phyloP scores from a whole-genome alignment of 1,284 basidiomycete genomes.

The Thecaphora thlaspeos region DNA sequence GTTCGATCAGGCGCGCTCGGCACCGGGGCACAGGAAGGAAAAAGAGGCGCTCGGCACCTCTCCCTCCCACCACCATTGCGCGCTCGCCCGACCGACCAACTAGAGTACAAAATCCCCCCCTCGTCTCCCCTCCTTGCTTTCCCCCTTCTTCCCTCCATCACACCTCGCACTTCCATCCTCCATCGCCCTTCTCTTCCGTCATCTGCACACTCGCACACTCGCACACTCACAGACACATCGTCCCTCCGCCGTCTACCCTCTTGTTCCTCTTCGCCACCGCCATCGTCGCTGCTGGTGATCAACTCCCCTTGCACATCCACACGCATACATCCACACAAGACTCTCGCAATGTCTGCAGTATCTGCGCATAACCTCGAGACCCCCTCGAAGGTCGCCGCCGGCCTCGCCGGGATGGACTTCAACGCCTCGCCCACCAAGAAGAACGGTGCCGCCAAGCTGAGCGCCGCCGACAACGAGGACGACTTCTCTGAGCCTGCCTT shows the following conservation, averaged over 20 bases:
- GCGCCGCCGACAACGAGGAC: slow-evolving; percentile 10
- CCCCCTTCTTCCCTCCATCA: not conserved
- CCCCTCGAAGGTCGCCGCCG: slow-evolving; percentile 55
- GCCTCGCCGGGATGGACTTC: slow-evolving; percentile 52
- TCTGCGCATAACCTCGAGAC: slow-evolving; percentile 44
- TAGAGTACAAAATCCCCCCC: not conserved
- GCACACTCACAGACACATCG: slow-evolving; percentile 3
- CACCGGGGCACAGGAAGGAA: too few species aligned
- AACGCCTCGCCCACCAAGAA: slow-evolving; percentile 52
- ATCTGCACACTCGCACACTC: not conserved
- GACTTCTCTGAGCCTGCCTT: slow-evolving; percentile 42
- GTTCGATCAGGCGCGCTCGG: too few species aligned
- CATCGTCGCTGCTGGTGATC: slow-evolving; percentile 1
- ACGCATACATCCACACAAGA: too few species aligned
- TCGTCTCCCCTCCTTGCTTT: not conserved
- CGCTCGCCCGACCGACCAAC: too few species aligned
- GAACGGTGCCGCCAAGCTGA: slow-evolving; percentile 14
- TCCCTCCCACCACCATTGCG: too few species aligned
- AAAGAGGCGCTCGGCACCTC: too few species aligned
- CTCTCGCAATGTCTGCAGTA: slow-evolving; percentile 31
- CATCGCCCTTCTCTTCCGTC: not conserved
- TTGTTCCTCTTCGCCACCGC: slow-evolving; percentile 7
- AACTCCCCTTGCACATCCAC: slow-evolving; percentile 4
- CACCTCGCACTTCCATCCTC: not conserved
- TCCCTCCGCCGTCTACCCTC: too few species aligned